A percentile compares a stretch with the other conserved stretches of the same genome.
Conservation (phyloP, 176 grass and related monocot species). For the Paspalum notatum region DNA sequence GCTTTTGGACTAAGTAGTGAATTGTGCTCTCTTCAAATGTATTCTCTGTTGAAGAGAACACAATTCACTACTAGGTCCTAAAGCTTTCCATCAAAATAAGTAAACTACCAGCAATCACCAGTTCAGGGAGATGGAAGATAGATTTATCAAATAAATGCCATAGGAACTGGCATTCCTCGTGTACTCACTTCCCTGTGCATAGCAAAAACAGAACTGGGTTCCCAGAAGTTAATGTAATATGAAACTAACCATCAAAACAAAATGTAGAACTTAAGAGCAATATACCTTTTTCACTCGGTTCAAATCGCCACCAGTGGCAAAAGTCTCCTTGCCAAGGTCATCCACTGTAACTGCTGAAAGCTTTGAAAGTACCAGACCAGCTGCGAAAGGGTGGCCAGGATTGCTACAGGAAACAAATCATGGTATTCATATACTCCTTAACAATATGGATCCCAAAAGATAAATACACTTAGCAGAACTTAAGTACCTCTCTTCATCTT, state of each 20-base stretch:
- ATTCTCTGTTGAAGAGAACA: slow-evolving; percentile 25
- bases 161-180: not conserved
- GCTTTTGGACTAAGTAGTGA: too few species aligned
- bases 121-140: not conserved
- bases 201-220: slow-evolving; percentile 12
- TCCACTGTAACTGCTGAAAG: slow-evolving; percentile 93
- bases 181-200: slow-evolving; percentile 11
- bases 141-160: slow-evolving; percentile 10
- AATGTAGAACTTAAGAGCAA: slow-evolving; percentile 16
- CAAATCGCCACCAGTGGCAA: slow-evolving; percentile 89
- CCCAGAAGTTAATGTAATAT: slow-evolving; percentile 24
- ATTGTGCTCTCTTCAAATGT: not conserved
- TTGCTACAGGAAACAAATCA: slow-evolving; percentile 80
- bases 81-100: slow-evolving; percentile 29
- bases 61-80: slow-evolving; percentile 16
- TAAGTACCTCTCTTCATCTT: slow-evolving; percentile 87
- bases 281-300: slow-evolving; percentile 81
- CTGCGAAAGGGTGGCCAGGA: slow-evolving; percentile 88
- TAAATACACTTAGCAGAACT: slow-evolving; percentile 36
- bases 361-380: slow-evolving; percentile 83
- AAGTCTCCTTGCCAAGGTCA: slow-evolving; percentile 86
- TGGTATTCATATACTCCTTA: slow-evolving; percentile 14
- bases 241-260: slow-evolving; percentile 19
- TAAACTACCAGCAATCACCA: not conserved
- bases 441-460: slow-evolving; percentile 28